A percentile compares a stretch with the other conserved stretches of the same genome.
phyloP scores from a whole-genome alignment of 176 grass and related monocot species.

The Cenchrus purpureus region DNA sequence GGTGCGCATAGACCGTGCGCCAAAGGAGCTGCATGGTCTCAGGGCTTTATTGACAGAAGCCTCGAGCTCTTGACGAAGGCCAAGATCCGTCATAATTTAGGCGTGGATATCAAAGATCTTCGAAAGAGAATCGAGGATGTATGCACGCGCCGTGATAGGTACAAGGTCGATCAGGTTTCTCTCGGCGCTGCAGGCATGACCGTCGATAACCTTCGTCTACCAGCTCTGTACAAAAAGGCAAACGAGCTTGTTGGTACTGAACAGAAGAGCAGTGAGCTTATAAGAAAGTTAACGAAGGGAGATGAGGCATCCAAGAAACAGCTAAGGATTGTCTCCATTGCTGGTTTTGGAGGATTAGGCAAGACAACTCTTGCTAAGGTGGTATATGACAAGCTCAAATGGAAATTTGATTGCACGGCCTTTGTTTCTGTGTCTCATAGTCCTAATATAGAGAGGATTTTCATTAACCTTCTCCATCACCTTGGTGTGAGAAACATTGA shows the following conservation, averaged over 20 bases:
- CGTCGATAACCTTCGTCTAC: not conserved
- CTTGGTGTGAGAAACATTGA: not conserved
- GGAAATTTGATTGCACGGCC: not conserved
- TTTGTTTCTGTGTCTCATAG: not conserved
- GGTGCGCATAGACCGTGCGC: too few relatives aligned
- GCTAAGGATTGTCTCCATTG: not conserved
- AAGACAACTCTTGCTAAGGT: constrained; percentile 31
- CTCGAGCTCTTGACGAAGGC: too few relatives aligned
- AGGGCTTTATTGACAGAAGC: too few relatives aligned
- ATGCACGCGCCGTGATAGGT: too few relatives aligned
- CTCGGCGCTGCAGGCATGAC: too few relatives aligned
- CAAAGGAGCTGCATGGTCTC: too few relatives aligned
- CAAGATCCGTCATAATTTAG: too few relatives aligned
- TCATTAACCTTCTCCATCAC: not conserved
- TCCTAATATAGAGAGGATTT: not conserved
- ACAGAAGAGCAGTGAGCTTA: not conserved
- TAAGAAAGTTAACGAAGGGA: not conserved
- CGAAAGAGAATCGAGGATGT: too few relatives aligned
- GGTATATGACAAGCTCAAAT: not conserved
- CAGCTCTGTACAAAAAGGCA: not conserved
- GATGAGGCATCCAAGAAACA: not conserved
- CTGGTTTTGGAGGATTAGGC: constrained; percentile 31
- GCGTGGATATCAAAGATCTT: too few relatives aligned
- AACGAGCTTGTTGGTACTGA: not conserved
- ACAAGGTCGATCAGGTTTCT: too few relatives aligned